Evolutionary conservation across 2,329 filamentous ascomycete species (phyloP).

Genomic region (Fusarium bactridioides): DNA sequence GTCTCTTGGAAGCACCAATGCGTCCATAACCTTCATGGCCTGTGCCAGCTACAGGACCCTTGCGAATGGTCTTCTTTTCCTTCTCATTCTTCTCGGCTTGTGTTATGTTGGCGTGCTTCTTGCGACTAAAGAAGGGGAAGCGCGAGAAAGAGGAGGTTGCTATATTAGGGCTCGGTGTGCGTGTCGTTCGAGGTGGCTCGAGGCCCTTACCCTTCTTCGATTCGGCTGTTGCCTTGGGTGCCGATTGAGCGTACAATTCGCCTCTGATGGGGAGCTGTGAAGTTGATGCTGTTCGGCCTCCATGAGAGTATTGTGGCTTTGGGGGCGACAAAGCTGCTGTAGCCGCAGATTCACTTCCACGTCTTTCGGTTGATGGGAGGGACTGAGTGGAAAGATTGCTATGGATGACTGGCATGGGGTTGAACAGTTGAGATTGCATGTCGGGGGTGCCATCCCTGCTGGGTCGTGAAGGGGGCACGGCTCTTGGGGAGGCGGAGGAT

Average conservation of each 20-base stretch:
- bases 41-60: constrained; percentile 89
- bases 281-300: constrained; percentile 44
- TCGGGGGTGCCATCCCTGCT: constrained; percentile 74
- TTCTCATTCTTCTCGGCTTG: constrained; percentile 62
- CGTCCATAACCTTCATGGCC: constrained; percentile 88
- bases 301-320: constrained; percentile 44
- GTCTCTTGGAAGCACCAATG: constrained; percentile 66
- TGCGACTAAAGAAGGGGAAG: constrained; percentile 81
- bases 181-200: constrained; percentile 40
- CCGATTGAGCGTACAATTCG: constrained; percentile 24
- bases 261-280: constrained; percentile 42
- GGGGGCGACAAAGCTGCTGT: constrained; percentile 48
- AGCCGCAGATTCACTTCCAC: constrained; percentile 51
- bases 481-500: constrained; percentile 42
- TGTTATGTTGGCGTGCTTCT: constrained; percentile 66
- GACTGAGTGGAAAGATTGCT: constrained; percentile 65
- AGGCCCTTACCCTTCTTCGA: constrained; percentile 29
- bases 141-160: constrained; percentile 67
- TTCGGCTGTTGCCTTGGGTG: constrained; percentile 19
- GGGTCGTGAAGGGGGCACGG: constrained; percentile 64
- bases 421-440: constrained; percentile 63
- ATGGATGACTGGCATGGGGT: constrained; percentile 64
- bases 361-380: constrained; percentile 52
- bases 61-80: constrained; percentile 55
- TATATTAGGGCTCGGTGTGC: constrained; percentile 62